A percentile compares a stretch with the other conserved stretches of the same genome.
Conservation (phyloP, 768 basidiomycete species). For the Suillus sp. region DNA sequence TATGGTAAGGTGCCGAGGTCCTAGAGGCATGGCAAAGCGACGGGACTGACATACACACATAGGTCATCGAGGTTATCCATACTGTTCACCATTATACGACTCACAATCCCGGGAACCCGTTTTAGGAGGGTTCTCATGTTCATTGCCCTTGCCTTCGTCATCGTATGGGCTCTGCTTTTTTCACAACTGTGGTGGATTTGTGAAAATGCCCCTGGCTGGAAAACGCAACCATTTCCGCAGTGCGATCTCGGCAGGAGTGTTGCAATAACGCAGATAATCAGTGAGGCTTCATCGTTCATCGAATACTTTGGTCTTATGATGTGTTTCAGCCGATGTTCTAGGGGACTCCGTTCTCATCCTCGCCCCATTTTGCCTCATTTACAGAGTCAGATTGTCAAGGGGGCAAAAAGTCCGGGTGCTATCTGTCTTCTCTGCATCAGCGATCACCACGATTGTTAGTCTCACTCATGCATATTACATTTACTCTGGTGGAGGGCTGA, state of each 20-base stretch:
- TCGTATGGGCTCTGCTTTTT: background rate
- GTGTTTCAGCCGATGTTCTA: conserved; percentile 46
- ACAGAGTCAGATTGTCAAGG: conserved; percentile 42
- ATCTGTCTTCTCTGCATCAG: conserved; percentile 54
- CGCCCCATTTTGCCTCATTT: conserved; percentile 48
- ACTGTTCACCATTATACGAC: background rate
- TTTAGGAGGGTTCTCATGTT: background rate
- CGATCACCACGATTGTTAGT: conserved; percentile 48
- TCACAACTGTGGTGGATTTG: background rate
- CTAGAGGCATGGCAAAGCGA: background rate
- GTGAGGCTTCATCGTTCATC: background rate
- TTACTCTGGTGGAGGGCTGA: background rate
- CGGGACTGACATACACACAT: background rate
- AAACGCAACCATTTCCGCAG: background rate
- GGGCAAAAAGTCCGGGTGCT: conserved; percentile 42
- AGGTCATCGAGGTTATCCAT: background rate
- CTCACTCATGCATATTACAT: conserved; percentile 45
- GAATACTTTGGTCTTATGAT: background rate
- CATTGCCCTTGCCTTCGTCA: background rate
- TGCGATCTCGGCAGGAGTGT: background rate
- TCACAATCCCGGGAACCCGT: background rate
- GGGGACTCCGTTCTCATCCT: conserved; percentile 50
- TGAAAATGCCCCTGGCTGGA: background rate
- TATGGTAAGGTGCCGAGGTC: background rate
- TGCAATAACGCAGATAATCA: background rate